Conservation (phyloP, 768 basidiomycete species). For the Suillus sp. region DNA sequence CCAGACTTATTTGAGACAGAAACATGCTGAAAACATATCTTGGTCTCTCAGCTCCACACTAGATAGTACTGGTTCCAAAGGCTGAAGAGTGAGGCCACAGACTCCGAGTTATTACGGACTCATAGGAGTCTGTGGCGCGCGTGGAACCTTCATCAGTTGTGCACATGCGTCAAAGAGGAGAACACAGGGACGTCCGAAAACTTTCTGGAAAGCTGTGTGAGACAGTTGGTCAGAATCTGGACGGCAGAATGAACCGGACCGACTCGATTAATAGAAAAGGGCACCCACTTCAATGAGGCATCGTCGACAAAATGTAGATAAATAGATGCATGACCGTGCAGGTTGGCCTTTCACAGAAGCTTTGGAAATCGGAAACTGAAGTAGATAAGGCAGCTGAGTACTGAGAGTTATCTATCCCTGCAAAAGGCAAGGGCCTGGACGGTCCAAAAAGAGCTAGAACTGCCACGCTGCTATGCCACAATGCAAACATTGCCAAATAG, state of each 20-base stretch:
- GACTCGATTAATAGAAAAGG: background rate
- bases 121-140: background rate
- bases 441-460: slow-evolving; percentile 12
- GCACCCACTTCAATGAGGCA: background rate
- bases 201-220: background rate
- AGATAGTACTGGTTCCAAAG: background rate
- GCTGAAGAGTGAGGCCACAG: background rate
- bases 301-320: background rate
- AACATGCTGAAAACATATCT: no score
- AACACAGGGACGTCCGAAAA: background rate
- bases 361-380: background rate
- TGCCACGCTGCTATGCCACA: slow-evolving; percentile 22
- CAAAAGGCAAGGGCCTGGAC: no score
- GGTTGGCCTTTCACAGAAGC: background rate
- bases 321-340: background rate
- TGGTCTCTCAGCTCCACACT: background rate
- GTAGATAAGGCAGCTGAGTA: background rate
- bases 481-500: slow-evolving; percentile 32
- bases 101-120: background rate
- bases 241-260: background rate
- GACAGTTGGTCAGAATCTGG: background rate
- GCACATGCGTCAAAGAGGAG: background rate
- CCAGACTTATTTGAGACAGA: no score
- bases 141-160: background rate
- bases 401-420: no score